Evolutionary conservation across 2,329 filamentous ascomycete species (phyloP), one percentile per base, ranked within the genome.

Genomic region (Hypoxylon sp.): DNA sequence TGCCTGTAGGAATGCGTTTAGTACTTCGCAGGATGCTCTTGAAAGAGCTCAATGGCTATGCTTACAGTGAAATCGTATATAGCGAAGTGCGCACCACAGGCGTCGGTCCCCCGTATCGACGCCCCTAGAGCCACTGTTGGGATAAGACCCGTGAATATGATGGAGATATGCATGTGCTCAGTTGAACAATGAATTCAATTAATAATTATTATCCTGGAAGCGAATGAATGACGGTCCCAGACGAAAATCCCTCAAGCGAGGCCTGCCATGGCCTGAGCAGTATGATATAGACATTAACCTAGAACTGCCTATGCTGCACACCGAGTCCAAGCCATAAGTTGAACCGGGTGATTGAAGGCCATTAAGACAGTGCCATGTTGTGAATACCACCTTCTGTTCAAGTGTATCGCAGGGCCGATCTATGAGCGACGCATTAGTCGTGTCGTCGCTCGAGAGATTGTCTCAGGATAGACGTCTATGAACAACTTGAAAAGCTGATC

Each of bases 1-100:
- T 17, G 46, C 53, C 52, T 63, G 51, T 30, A 32, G 25, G 23
- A 45, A 10, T 19, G 30, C 9, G 25, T 56, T 30, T 46, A 43
- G 46, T 56, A 56, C 45, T 41, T 19, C 17, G 25, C 25, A 23
- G 19, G 21, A 10, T n/a, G n/a, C 21, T n/a, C 14, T 28, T 43
- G 32, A 10, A 48, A 25, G 46, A 55, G 30, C 5, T 14, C 2
- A 5, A 38, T 17, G 11, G 17, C 14, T 25, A 14, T 28, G 13
- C 53, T 56, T 41, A 45, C 51, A 10, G 43, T 43, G 17, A 62
- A 43, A 34, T 63, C 51, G 34, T 49, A 56, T 32, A 63, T 46
- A 19, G 2, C 34, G 17, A 56, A 56, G 17, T 19, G 41, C 5
- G 53, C 25, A 30, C 38, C 28, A 43, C 41, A 56, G 13, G 41